Conservation (phyloP, 2,329 filamentous ascomycete species). For the Fusarium sp. region DNA sequence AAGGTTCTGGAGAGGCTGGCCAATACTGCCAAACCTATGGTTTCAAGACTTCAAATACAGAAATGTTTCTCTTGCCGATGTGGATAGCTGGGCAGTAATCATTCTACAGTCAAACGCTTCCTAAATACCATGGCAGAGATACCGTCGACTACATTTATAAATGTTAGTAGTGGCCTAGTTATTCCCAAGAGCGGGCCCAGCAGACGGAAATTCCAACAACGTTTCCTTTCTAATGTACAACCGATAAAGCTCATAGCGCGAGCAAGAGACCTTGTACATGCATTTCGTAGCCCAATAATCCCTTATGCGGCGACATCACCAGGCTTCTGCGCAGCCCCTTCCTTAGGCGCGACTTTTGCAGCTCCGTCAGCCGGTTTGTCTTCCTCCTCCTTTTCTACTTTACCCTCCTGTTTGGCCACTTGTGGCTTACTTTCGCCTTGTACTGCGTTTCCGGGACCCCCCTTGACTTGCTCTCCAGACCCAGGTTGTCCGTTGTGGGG, state of each 20-base stretch:
- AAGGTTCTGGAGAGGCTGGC: not conserved
- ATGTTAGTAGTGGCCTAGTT: conserved; percentile 7
- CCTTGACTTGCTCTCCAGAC: conserved; percentile 21
- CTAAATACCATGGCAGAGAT: conserved; percentile 24
- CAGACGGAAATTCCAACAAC: conserved; percentile 21
- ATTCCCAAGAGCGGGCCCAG: conserved; percentile 1
- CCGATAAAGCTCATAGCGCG: not conserved
- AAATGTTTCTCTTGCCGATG: conserved; percentile 13
- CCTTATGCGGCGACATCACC: conserved; percentile 34
- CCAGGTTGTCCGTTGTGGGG: conserved; percentile 31
- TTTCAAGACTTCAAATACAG: not conserved
- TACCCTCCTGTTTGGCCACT: conserved; percentile 26
- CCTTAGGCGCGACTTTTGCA: conserved; percentile 23
- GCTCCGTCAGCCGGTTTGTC: conserved; percentile 24
- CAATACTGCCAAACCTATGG: not conserved
- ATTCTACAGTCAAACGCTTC: conserved; percentile 45
- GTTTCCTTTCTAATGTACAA: conserved; percentile 43
- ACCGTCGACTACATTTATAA: conserved; percentile 14
- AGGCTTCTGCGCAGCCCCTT: conserved; percentile 22
- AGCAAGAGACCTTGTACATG: not conserved
- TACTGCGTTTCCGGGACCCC: conserved; percentile 19
- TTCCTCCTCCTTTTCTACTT: conserved; percentile 22
- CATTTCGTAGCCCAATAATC: not conserved
- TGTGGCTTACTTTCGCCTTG: conserved; percentile 26
- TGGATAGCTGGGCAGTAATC: conserved; percentile 30